phyloP scores from a whole-genome alignment of 208 protist species.

The Naegleria fowleri region DNA sequence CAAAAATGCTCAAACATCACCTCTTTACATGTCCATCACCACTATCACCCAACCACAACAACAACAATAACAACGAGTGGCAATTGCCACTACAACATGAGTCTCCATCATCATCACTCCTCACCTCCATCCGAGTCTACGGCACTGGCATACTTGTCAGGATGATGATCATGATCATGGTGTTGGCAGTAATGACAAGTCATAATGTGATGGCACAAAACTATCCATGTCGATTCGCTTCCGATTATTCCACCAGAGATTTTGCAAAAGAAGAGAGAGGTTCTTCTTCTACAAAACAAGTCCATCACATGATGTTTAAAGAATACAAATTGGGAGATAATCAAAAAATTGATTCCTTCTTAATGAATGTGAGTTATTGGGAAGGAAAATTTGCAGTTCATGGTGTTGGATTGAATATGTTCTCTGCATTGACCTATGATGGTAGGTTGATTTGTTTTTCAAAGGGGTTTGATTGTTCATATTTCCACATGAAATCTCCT shows the following conservation, averaged over 20 bases:
- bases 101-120: too few species aligned
- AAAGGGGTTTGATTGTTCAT: too few species aligned
- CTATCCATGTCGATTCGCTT: background rate
- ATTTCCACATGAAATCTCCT: too few species aligned
- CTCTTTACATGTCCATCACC: too few species aligned
- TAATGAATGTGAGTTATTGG: background rate
- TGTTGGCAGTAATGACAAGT: too few species aligned
- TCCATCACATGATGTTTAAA: background rate
- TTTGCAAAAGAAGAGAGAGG: background rate
- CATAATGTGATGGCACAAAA: background rate
- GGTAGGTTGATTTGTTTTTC: background rate
- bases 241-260: background rate
- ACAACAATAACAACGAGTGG: too few species aligned
- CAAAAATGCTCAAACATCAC: too few species aligned
- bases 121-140: too few species aligned
- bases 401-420: background rate
- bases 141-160: too few species aligned
- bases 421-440: conserved; percentile 1
- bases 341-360: background rate
- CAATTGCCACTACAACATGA: too few species aligned
- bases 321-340: background rate
- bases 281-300: background rate
- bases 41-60: too few species aligned
- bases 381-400: conserved; percentile 8
- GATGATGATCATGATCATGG: too few species aligned